phyloP scores from a whole-genome alignment of 345 rosid genomes.

The Balakata baccata region DNA sequence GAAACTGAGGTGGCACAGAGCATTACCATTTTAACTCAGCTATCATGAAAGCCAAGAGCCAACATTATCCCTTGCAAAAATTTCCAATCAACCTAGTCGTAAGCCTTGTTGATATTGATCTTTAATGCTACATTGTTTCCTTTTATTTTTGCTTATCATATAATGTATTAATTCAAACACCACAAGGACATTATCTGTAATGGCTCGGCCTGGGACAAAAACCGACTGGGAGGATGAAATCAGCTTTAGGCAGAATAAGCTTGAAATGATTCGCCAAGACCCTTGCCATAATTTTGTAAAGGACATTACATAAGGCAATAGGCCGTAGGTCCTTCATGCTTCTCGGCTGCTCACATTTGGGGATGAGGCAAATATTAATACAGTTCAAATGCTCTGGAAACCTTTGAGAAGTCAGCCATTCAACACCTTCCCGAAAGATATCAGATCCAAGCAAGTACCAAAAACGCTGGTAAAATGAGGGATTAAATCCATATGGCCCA shows the following conservation, averaged over 20 bases:
- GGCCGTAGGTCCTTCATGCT: too few species aligned
- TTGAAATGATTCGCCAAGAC: not conserved
- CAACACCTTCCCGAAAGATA: too few species aligned
- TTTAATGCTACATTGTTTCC: not conserved
- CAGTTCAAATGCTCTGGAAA: too few species aligned
- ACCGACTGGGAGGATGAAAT: not conserved
- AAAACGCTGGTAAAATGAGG: too few species aligned
- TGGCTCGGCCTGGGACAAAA: not conserved
- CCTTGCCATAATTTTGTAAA: not conserved
- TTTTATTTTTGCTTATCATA: too few species aligned
- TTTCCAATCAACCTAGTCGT: not conserved
- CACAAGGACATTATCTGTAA: not conserved
- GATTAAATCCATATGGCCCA: too few species aligned
- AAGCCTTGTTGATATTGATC: not conserved
- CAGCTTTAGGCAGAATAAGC: not conserved
- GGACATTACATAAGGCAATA: too few species aligned
- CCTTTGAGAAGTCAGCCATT: too few species aligned
- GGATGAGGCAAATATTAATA: too few species aligned
- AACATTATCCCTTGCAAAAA: not conserved
- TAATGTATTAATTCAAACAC: not conserved
- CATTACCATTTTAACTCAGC: not conserved
- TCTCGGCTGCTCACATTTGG: too few species aligned
- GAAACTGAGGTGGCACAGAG: not conserved
- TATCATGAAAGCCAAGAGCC: not conserved
- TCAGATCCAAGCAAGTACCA: too few species aligned